Evolutionary conservation across 345 rosid species (phyloP).

Genomic region (Nasturtium officinale): DNA sequence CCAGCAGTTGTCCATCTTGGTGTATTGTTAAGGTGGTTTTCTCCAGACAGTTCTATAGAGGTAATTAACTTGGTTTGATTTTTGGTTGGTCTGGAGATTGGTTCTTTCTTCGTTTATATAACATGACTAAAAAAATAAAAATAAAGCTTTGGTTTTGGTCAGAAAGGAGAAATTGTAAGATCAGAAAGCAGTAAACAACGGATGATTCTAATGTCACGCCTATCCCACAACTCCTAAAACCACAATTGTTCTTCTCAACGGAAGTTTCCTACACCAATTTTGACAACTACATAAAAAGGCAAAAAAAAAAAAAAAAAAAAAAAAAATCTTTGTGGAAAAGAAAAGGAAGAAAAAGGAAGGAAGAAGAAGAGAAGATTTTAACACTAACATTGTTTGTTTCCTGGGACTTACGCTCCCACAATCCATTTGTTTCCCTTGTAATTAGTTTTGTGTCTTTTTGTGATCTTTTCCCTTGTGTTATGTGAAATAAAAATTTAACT

Average conservation of each 20-base stretch:
- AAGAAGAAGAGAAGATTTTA: background rate
- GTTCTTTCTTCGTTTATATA: constrained; percentile 11
- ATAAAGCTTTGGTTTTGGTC: constrained; percentile 28
- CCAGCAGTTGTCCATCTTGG: constrained; percentile 58
- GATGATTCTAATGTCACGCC: constrained; percentile 37
- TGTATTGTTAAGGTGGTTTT: constrained; percentile 51
- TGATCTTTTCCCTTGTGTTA: constrained; percentile 1
- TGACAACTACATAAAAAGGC: constrained; percentile 12
- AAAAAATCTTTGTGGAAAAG: constrained; percentile 1
- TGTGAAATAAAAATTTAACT: background rate
- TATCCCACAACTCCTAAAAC: constrained; percentile 37
- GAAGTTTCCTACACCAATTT: constrained; percentile 22
- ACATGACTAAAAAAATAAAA: background rate
- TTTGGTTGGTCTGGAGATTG: constrained; percentile 9
- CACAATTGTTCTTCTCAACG: constrained; percentile 22
- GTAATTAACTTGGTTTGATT: constrained; percentile 33
- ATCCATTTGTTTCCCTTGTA: constrained; percentile 37
- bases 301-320: no score
- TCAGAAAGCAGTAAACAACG: constrained; percentile 44
- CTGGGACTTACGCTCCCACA: constrained; percentile 13
- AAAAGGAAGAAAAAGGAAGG: background rate
- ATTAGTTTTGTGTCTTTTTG: constrained; percentile 29
- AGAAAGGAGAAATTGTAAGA: constrained; percentile 57
- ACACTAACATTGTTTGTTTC: constrained; percentile 37
- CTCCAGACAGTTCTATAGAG: constrained; percentile 49